Conservation (phyloP, 371 early-diverging fungal species). For the Chytridiales sp. region DNA sequence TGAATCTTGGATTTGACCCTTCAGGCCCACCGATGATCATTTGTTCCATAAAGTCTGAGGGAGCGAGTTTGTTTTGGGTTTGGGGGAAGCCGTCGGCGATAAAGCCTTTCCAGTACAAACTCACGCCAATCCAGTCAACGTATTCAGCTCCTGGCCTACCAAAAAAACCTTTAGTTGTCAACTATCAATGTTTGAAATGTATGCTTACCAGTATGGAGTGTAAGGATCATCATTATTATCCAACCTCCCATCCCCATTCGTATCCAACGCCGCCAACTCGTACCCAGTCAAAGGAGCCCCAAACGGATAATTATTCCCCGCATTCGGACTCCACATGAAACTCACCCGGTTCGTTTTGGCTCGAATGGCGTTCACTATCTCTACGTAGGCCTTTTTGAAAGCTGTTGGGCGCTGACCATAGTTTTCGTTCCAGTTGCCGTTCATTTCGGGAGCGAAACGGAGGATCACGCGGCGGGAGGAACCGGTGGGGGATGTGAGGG, state of each 20-base stretch:
- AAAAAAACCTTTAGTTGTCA: conserved; percentile 22
- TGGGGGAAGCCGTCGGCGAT: conserved; percentile 15
- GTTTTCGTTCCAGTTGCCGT: conserved; percentile 25
- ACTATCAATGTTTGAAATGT: conserved; percentile 8
- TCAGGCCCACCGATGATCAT: conserved; percentile 20
- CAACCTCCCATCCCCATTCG: conserved; percentile 35
- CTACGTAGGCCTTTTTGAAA: conserved; percentile 8
- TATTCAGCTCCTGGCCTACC: conserved; percentile 25
- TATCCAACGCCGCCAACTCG: conserved; percentile 31
- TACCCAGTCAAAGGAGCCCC: background rate
- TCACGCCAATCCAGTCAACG: conserved; percentile 51
- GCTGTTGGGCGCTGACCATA: conserved; percentile 3
- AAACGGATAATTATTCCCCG: conserved; percentile 23
- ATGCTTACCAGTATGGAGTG: conserved; percentile 31
- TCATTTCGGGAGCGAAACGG: conserved; percentile 35
- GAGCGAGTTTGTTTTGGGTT: conserved; percentile 12
- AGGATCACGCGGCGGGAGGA: conserved; percentile 26
- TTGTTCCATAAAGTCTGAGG: conserved; percentile 7
- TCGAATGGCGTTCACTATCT: conserved; percentile 16
- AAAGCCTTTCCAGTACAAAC: conserved; percentile 23
- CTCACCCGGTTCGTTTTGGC: conserved; percentile 17
- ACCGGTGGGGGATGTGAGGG: conserved; percentile 18
- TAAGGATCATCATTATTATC: conserved; percentile 21
- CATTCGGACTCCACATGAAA: conserved; percentile 29
- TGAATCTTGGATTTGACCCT: conserved; percentile 8